phyloP scores from a whole-genome alignment of 2,329 filamentous ascomycete species.

The Endoconidiophora polonica region DNA sequence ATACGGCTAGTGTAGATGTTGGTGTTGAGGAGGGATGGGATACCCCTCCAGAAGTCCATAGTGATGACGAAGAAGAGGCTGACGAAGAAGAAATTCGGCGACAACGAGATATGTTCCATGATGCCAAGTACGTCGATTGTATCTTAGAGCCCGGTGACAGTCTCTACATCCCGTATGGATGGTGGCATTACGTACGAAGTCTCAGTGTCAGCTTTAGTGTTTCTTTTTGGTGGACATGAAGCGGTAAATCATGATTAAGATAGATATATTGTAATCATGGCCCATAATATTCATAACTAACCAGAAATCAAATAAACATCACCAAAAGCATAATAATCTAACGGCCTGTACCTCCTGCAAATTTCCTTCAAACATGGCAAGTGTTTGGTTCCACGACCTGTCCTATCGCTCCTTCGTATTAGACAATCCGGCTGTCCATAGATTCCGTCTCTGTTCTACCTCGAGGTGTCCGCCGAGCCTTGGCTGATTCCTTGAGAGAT shows the following conservation, averaged over 20 bases:
- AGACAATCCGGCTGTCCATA: slow-evolving; percentile 7
- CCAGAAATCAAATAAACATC: too few species aligned
- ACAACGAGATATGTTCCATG: slow-evolving; percentile 31
- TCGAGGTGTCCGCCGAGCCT: slow-evolving; percentile 27
- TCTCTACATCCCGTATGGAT: slow-evolving; percentile 79
- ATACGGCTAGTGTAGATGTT: slow-evolving; percentile 69
- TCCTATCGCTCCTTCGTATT: slow-evolving; percentile 7
- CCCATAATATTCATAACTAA: not conserved
- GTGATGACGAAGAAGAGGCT: slow-evolving; percentile 13
- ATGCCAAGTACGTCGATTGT: slow-evolving; percentile 55
- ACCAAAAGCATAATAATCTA: not conserved
- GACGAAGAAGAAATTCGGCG: slow-evolving; percentile 22
- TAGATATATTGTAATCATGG: not conserved
- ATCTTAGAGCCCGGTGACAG: slow-evolving; percentile 68
- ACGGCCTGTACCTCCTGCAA: not conserved
- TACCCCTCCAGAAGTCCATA: slow-evolving; percentile 7
- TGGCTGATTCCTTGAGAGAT: slow-evolving; percentile 42
- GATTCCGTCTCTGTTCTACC: slow-evolving; percentile 3
- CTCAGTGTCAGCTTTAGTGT: slow-evolving; percentile 81
- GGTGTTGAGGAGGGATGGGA: slow-evolving; percentile 51
- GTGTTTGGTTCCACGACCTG: too few species aligned
- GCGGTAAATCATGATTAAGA: not conserved
- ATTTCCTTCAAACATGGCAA: too few species aligned
- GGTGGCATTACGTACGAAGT: slow-evolving; percentile 95
- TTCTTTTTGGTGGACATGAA: slow-evolving; percentile 82